These are phyloP conservation scores for Paramecium tetraurelia DNA, from an alignment of 73 alveolate genomes.

Conservation along the genomic window DNA sequence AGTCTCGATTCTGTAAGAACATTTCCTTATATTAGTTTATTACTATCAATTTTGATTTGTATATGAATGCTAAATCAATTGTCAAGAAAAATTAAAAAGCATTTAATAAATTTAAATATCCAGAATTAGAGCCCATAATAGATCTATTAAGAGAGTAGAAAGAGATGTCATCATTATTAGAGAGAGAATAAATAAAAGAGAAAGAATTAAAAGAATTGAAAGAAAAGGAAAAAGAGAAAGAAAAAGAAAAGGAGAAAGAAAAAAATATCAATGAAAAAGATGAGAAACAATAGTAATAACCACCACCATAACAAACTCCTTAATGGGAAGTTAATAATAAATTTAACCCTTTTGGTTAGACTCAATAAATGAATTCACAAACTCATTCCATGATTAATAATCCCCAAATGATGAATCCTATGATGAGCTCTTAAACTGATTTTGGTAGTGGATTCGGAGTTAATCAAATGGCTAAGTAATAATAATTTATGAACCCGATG, in stretches of 20 bases:
- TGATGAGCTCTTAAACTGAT: background rate
- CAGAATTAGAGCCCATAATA: conserved; percentile 2
- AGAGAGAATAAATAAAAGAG: background rate
- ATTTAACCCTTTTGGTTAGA: background rate
- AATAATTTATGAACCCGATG: background rate
- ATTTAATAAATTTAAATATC: conserved; percentile 10
- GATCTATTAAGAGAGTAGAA: background rate
- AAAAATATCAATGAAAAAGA: background rate
- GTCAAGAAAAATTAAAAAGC: background rate
- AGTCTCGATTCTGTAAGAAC: background rate
- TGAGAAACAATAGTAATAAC: background rate
- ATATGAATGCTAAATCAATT: conserved; percentile 3
- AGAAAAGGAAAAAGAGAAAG: background rate
- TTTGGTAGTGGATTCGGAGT: background rate
- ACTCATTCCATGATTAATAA: background rate
- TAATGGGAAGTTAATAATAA: background rate
- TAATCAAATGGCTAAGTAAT: background rate
- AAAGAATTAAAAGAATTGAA: background rate
- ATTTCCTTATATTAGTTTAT: background rate
- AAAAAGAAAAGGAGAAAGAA: background rate
- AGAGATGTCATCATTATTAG: background rate
- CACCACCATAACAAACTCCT: background rate
- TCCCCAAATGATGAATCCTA: background rate
- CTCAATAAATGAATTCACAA: background rate
- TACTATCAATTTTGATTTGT: background rate